phyloP scores from a whole-genome alignment of 768 basidiomycete genomes.

The Tricholoma sp. region DNA sequence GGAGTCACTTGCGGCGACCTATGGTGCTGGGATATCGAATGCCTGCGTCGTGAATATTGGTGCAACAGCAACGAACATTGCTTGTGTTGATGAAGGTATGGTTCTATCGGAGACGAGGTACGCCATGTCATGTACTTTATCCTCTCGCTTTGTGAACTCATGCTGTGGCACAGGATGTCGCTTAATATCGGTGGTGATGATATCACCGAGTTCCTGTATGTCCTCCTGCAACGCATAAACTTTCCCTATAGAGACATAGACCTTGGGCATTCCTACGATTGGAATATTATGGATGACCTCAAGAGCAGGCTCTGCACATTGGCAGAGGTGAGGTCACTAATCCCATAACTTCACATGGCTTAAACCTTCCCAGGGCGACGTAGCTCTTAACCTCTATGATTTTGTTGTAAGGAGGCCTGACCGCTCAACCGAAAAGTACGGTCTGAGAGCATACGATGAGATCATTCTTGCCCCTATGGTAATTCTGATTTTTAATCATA shows the following conservation, averaged over 20 bases:
- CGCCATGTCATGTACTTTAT: constrained; percentile 4
- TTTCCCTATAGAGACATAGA: constrained; percentile 89
- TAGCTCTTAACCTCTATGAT: constrained; percentile 87
- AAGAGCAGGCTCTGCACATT: constrained; percentile 83
- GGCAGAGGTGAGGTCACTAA: constrained; percentile 58
- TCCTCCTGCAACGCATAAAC: constrained; percentile 69
- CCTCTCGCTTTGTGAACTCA: background rate
- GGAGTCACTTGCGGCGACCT: constrained; percentile 92
- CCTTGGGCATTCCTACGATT: constrained; percentile 75
- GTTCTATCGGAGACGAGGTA: constrained; percentile 86
- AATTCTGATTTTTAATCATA: constrained; percentile 14
- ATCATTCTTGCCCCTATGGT: constrained; percentile 94
- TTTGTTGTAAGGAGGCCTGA: constrained; percentile 80
- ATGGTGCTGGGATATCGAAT: constrained; percentile 90
- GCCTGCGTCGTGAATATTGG: constrained; percentile 98
- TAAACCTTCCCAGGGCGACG: constrained; percentile 61
- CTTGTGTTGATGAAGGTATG: constrained; percentile 93
- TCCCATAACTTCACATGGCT: background rate
- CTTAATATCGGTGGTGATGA: constrained; percentile 93
- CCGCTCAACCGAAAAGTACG: constrained; percentile 79
- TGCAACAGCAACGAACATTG: constrained; percentile 74
- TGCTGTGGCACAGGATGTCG: constrained; percentile 47
- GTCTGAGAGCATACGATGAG: constrained; percentile 90
- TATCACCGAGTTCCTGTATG: constrained; percentile 84
- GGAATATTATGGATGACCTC: constrained; percentile 88